Base-by-base conservation (phyloP, 768 basidiomycete species). In the Amanita exitialis region DNA sequence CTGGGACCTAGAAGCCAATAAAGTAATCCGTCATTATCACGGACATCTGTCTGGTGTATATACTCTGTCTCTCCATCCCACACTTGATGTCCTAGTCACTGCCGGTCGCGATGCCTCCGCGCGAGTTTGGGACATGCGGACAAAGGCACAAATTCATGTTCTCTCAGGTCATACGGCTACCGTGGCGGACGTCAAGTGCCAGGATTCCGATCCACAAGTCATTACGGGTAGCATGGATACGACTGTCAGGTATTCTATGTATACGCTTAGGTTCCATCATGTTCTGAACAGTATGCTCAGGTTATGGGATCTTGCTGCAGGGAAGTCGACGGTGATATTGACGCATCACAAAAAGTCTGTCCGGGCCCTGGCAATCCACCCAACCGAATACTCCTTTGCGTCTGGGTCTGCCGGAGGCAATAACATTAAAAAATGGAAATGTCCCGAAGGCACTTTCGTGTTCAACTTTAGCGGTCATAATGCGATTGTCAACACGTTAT, bases 281-380 rank as follows among this genome's bases (percentile, higher is more conserved):
- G 10, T 21, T 23, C 28, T 5, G 48, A 28, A 47, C 18, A 53
- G 21, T 42, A 49, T 45, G 54, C 51, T 36, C 18, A 91, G 92
- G 39, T 68, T 99, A 42, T 99, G 96, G 96, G 96, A 98, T 64
- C 76, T 99, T 27, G 94, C 94, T 0, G 96, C 96, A 3, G 96
- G 96, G 34, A 98, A 97, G 67, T 92, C 94, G 23, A 89, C 90
- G 83, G 82, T 86, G 13, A 96, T 93, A 9, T 73, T 99, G 37
- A 99, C 96, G n/a, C 96, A 99, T 66, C 96, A 99, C 76, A 98
- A 98, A 69, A 99, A 99, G 67, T 91, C 89, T 12, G 92, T 99
- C 2, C 83, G 96, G 52, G 82, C 95, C 0, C 75, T 99, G 44
- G 88, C 95, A 4, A 83, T 99, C 50, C 94, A 97, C 63, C 95